These are phyloP conservation scores for Fusarium sulawesiense DNA, from an alignment of 2,329 filamentous ascomycete species.

Conservation along the genomic window DNA sequence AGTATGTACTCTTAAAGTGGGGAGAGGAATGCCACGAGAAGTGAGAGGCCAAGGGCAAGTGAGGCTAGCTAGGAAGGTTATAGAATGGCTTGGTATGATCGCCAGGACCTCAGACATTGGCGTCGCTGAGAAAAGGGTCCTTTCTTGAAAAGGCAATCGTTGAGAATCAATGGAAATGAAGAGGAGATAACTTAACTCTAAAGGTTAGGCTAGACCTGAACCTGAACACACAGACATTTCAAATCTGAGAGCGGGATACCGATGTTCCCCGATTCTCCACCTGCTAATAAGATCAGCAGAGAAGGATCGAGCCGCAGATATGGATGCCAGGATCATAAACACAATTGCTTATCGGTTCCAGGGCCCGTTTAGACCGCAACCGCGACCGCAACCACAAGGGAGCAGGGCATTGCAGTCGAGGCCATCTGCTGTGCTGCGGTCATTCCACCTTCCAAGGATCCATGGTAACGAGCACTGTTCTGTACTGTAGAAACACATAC, in stretches of 20 bases:
- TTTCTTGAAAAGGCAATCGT: background rate
- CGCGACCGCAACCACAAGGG: background rate
- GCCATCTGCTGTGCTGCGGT: background rate
- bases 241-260: background rate
- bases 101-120: slow-evolving; percentile 9
- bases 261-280: background rate
- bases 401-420: slow-evolving; percentile 2
- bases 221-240: background rate
- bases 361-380: background rate
- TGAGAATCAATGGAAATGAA: slow-evolving; percentile 1
- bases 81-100: slow-evolving; percentile 13
- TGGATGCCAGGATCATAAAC: background rate
- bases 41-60: background rate
- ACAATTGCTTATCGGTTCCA: slow-evolving; percentile 9
- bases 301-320: background rate
- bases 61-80: background rate
- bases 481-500: slow-evolving; percentile 5
- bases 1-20: slow-evolving; percentile 12
- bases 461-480: background rate
- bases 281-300: background rate
- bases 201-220: background rate
- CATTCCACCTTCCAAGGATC: slow-evolving; percentile 6
- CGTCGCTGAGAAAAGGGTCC: background rate
- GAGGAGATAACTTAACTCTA: slow-evolving; percentile 3
- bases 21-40: background rate